Percentiles rank a stretch among this genome's conserved stretches.
phyloP scores from a whole-genome alignment of 2,329 filamentous ascomycete genomes.

The Tolypocladium ophioglossoides region DNA sequence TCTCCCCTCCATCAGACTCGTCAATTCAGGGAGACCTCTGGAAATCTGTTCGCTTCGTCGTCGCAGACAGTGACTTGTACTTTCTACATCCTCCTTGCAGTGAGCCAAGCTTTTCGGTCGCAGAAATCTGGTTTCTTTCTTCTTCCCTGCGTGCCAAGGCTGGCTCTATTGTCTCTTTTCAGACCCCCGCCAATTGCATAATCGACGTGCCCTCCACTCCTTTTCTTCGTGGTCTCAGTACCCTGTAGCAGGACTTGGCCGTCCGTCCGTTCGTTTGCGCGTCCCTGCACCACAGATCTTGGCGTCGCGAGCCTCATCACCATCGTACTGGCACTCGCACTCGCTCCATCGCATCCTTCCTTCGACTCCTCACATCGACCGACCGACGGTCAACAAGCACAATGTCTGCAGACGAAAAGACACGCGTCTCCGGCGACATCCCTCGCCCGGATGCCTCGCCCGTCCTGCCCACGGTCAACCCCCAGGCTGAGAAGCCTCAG shows the following conservation, averaged over 20 bases:
- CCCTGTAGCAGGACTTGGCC: constrained; percentile 14
- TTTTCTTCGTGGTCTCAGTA: constrained; percentile 8
- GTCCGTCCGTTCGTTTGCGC: constrained; percentile 30
- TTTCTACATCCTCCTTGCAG: constrained; percentile 5
- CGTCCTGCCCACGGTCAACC: constrained; percentile 75
- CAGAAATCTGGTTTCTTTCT: constrained; percentile 17
- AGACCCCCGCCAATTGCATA: constrained; percentile 26
- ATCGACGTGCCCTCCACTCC: constrained; percentile 9
- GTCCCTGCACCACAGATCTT: constrained; percentile 15
- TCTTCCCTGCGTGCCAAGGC: constrained; percentile 8
- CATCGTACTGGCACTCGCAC: constrained; percentile 21
- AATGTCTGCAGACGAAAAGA: constrained; percentile 53
- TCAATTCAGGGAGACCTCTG: not conserved
- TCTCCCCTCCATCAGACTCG: not conserved
- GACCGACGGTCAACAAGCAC: not conserved
- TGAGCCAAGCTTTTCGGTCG: constrained; percentile 1
- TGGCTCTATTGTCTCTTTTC: constrained; percentile 4
- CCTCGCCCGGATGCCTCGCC: constrained; percentile 45
- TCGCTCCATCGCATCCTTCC: not conserved
- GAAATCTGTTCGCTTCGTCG: constrained; percentile 2
- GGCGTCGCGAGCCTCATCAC: constrained; percentile 15
- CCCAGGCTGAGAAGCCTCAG: constrained; percentile 59
- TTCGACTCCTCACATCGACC: not conserved
- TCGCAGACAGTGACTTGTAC: not conserved
- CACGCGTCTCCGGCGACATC: constrained; percentile 69